Evolutionary conservation across 257 asterid species (phyloP).

Genomic region (Orobanche coerulescens): DNA sequence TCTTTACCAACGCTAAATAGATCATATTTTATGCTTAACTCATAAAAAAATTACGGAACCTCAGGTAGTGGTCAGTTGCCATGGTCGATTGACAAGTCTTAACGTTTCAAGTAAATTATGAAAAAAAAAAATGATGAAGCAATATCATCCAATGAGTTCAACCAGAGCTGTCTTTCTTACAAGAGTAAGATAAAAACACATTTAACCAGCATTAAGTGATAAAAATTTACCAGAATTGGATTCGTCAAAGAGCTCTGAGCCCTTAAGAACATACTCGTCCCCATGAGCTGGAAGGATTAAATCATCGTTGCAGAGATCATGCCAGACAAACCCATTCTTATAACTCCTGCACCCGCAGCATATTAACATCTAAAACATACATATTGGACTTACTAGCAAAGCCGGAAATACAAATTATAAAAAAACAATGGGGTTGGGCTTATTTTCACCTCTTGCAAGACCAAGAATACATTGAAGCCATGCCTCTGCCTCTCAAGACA

Average conservation of each 20-base stretch:
- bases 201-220: neutral
- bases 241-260: slow-evolving; percentile 85
- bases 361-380: slow-evolving; percentile 5
- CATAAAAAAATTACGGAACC: neutral
- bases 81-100: slow-evolving; percentile 4
- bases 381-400: neutral
- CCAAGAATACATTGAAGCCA: slow-evolving; percentile 94
- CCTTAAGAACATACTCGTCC: slow-evolving; percentile 88
- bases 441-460: slow-evolving; percentile 88
- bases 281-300: slow-evolving; percentile 83
- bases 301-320: slow-evolving; percentile 84
- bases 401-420: neutral
- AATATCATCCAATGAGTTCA: neutral
- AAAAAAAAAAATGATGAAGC: slow-evolving; percentile 5
- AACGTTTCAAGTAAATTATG: neutral
- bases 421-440: neutral
- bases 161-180: neutral
- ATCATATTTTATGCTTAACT: too few species aligned
- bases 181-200: neutral
- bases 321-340: slow-evolving; percentile 93
- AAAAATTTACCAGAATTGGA: slow-evolving; percentile 40
- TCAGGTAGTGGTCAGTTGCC: neutral
- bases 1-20: too few species aligned
- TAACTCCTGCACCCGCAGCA: slow-evolving; percentile 57
- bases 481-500: slow-evolving; percentile 81